Percentiles rank a stretch among this genome's conserved stretches.
These are phyloP conservation scores for Phialocephala subalpina DNA, from an alignment of 2,329 filamentous ascomycete species.

Conservation along the genomic window DNA sequence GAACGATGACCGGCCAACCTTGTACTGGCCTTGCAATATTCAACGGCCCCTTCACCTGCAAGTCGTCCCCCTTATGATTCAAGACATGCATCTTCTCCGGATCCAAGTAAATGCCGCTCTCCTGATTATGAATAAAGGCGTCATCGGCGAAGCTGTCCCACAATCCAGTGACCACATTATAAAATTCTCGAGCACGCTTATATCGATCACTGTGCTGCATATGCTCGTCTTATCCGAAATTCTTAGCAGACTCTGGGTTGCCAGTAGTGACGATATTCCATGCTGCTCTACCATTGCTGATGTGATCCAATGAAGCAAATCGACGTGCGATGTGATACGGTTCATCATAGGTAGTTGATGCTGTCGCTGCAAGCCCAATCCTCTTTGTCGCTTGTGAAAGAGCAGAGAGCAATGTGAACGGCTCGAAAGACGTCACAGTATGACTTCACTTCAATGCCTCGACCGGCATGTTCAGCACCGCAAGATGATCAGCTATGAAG, in stretches of 20 bases:
- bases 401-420: conserved; percentile 65
- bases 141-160: conserved; percentile 74
- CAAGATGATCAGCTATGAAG: conserved; percentile 71
- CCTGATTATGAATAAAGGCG: conserved; percentile 66
- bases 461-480: conserved; percentile 62
- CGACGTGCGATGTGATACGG: conserved; percentile 71
- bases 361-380: conserved; percentile 71
- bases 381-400: conserved; percentile 72
- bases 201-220: conserved; percentile 70
- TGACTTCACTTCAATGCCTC: conserved; percentile 65
- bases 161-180: conserved; percentile 71
- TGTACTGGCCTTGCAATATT: conserved; percentile 71
- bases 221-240: conserved; percentile 51
- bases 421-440: conserved; percentile 72
- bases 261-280: conserved; percentile 65
- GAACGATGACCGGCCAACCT: conserved; percentile 71
- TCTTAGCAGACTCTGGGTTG: conserved; percentile 61
- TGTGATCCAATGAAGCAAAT: conserved; percentile 70
- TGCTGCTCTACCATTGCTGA: conserved; percentile 70
- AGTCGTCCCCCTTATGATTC: conserved; percentile 69
- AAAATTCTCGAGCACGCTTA: conserved; percentile 67
- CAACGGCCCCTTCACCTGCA: conserved; percentile 67
- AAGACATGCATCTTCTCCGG: conserved; percentile 67
- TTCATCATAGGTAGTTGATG: conserved; percentile 72
- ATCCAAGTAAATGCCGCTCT: conserved; percentile 65